Evolutionary conservation across 2,329 filamentous ascomycete genomes (phyloP).

Genomic region (Sporothrix dimorphospora): DNA sequence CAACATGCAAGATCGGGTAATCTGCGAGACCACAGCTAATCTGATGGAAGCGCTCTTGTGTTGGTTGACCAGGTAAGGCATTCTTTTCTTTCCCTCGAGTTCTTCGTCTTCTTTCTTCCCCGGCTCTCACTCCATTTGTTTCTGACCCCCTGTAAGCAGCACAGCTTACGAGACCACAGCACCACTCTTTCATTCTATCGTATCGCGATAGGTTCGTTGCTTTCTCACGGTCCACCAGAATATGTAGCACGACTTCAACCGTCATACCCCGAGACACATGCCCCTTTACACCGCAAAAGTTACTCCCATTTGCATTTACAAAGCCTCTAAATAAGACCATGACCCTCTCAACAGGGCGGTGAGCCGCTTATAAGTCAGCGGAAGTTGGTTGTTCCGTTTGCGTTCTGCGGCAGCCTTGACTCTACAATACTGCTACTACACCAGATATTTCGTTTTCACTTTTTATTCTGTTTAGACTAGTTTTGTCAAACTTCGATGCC

Average conservation of each 20-base stretch:
- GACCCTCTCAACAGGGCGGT: constrained; percentile 1
- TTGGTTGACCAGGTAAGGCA: background rate
- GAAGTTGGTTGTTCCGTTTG: background rate
- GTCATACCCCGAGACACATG: constrained; percentile 17
- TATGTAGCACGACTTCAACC: background rate
- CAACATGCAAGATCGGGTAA: constrained; percentile 28
- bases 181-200: background rate
- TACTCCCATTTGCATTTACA: background rate
- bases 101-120: background rate
- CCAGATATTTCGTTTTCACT: too few species aligned
- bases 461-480: background rate
- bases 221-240: background rate
- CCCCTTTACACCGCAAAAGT: background rate
- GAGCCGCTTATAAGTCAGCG: background rate
- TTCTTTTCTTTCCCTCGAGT: background rate
- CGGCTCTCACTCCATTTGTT: background rate
- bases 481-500: background rate
- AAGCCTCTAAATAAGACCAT: background rate
- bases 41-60: constrained; percentile 10
- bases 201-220: background rate
- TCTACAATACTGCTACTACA: too few species aligned
- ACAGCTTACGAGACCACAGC: background rate
- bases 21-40: constrained; percentile 20
- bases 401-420: background rate
- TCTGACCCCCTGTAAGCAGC: background rate